These are phyloP conservation scores for Hanseniaspora gamundiae DNA, from an alignment of 1,139 yeast genomes.

Conservation along the genomic window DNA sequence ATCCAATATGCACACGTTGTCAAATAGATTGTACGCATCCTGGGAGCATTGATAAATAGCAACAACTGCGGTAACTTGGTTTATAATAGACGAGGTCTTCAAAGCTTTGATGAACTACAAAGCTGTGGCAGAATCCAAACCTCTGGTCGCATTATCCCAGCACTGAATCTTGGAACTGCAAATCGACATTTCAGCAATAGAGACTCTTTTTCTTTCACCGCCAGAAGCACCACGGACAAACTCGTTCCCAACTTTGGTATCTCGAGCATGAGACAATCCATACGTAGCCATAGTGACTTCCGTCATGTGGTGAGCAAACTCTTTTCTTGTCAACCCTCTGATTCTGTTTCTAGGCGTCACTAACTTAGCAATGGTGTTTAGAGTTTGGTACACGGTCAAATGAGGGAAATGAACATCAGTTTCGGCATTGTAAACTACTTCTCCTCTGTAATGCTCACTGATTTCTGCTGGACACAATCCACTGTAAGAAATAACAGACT, in stretches of 20 bases:
- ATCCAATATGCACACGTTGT: constrained; percentile 59
- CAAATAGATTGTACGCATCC: constrained; percentile 63
- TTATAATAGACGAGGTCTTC: constrained; percentile 47
- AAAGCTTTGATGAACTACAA: constrained; percentile 62
- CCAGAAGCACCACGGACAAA: constrained; percentile 71
- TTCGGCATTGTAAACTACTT: constrained; percentile 63
- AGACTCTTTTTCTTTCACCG: constrained; percentile 74
- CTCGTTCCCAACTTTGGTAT: constrained; percentile 60
- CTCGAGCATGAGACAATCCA: constrained; percentile 54
- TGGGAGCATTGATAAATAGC: constrained; percentile 79
- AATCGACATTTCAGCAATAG: constrained; percentile 58
- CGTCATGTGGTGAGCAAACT: constrained; percentile 49
- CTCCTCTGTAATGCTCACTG: constrained; percentile 45
- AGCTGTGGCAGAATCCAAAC: constrained; percentile 66
- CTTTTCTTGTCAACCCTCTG: constrained; percentile 43
- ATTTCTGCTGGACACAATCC: constrained; percentile 41
- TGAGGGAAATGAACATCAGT: constrained; percentile 63
- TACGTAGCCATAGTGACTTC: constrained; percentile 62
- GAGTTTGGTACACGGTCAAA: constrained; percentile 58
- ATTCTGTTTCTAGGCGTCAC: constrained; percentile 58
- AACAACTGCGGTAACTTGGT: constrained; percentile 50
- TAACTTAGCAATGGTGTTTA: constrained; percentile 49
- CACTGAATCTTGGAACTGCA: constrained; percentile 52
- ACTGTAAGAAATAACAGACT: constrained; percentile 30
- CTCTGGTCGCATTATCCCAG: constrained; percentile 71